A percentile compares a stretch with the other conserved stretches of the same genome.
These are phyloP conservation scores for Puccinia novopanici DNA, from an alignment of 1,284 basidiomycete genomes.

Conservation along the genomic window DNA sequence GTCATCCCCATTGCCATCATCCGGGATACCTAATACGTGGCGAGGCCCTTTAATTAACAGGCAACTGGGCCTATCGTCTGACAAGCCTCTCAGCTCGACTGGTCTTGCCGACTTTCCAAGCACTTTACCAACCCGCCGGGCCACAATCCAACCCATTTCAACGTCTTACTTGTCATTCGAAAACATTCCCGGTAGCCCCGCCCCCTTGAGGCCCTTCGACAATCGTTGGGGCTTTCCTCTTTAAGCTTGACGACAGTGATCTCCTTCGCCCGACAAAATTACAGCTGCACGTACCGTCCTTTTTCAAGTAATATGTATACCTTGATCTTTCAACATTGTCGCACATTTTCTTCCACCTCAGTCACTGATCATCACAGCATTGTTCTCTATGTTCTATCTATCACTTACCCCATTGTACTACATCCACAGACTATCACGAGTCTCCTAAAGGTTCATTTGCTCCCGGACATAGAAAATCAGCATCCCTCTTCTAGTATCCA, in stretches of 20 bases:
- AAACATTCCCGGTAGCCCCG: neutral
- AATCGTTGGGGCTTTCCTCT: conserved; percentile 16
- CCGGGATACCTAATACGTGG: neutral
- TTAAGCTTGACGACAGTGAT: neutral
- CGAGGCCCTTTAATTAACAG: neutral
- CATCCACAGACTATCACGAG: neutral
- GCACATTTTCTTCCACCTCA: neutral
- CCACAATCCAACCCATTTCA: conserved; percentile 24
- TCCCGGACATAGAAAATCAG: conserved; percentile 29
- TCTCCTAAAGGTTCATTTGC: conserved; percentile 5
- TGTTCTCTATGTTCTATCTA: neutral
- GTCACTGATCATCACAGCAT: neutral
- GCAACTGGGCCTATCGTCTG: neutral
- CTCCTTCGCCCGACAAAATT: neutral
- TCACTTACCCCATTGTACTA: conserved; percentile 20
- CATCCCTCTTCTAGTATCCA: conserved; percentile 11
- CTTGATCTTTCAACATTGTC: conserved; percentile 7
- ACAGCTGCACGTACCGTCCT: neutral
- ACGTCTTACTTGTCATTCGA: conserved; percentile 18
- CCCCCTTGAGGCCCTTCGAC: conserved; percentile 3
- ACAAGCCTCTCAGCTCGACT: neutral
- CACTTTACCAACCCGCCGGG: neutral
- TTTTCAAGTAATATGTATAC: conserved; percentile 20
- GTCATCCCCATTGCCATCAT: neutral
- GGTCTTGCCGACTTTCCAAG: neutral